Base-by-base conservation (phyloP, 371 early-diverging fungal species). In the Mucor indicus region DNA sequence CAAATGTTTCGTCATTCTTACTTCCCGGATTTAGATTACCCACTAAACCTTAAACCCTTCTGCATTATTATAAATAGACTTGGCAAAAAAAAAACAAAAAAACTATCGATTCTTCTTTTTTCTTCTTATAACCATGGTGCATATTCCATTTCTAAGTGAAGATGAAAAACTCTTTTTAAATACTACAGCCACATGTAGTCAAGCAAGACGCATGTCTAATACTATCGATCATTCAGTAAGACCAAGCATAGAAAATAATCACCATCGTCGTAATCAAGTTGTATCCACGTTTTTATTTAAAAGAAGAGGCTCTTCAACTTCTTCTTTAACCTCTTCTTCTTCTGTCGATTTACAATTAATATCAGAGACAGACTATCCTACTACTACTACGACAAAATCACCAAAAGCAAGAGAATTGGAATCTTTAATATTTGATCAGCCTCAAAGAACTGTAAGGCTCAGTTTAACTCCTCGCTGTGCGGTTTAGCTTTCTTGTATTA, bases 361-460 rank as follows among this genome's bases (percentile, higher is more conserved):
- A n/a, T n/a, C n/a, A n/a, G n/a, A n/a, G n/a, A n/a, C n/a, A n/a
- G n/a, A n/a, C 30, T 8, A 6, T 12, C 6, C 30, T 12, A 29
- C 30, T 15, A 33, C n/a, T n/a, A 9, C n/a, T 4, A 9, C 35
- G 11, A 33, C 6, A 4, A 35, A 47, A 25, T 55, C 58, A 13
- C 48, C 58, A 9, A 63, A 63, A 38, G 54, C 59, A 25, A 63
- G 24, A 48, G 59, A 58, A 33, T 45, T 63, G 10, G 64, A 63
- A 51, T 58, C 38, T 3, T 31, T 63, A 4, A 63, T 63, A 39
- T 58, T 63, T 31, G 51, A 58, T 23, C 53, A 63, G 19, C 64
- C 64, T 7, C 55, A 54, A 29, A 42, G 58, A 35, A 63, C 64
- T 8, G 43, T 63, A n/a, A 46, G 58, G 24, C 32, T 63, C 10